phyloP scores from a whole-genome alignment of 257 asterid genomes.

The Parsonsia alboflavescens region DNA sequence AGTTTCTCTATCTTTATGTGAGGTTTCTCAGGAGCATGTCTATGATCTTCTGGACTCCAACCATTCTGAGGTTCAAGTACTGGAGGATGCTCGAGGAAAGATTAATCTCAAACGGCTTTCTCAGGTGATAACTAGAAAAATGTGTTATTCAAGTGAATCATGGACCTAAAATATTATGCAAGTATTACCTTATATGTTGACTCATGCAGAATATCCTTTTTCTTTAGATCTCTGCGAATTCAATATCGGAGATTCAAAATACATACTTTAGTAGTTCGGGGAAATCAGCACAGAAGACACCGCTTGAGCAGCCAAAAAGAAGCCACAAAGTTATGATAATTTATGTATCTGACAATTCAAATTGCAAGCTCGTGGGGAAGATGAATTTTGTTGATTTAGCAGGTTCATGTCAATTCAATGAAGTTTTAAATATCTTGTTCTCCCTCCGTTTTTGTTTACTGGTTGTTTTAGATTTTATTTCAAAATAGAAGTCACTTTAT shows the following conservation, averaged over 20 bases:
- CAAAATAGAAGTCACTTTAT: too few species aligned
- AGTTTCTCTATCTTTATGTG: constrained; percentile 57
- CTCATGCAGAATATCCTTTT: constrained; percentile 7
- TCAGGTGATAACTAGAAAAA: constrained; percentile 37
- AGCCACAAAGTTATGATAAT: constrained; percentile 65
- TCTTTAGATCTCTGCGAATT: constrained; percentile 49
- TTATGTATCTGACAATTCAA: constrained; percentile 35
- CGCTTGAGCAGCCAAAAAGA: constrained; percentile 36
- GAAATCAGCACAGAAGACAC: constrained; percentile 31
- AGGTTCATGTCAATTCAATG: constrained; percentile 33
- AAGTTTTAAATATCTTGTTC: background rate
- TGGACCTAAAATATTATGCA: constrained; percentile 1
- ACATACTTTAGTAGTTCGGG: constrained; percentile 32
- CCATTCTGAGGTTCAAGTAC: constrained; percentile 48
- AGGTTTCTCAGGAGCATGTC: constrained; percentile 55
- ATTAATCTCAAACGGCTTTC: constrained; percentile 78
- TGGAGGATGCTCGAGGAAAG: constrained; percentile 66
- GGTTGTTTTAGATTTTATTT: too few species aligned
- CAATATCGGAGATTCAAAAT: constrained; percentile 42
- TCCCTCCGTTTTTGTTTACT: too few species aligned
- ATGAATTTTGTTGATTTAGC: constrained; percentile 86
- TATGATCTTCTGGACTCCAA: constrained; percentile 63
- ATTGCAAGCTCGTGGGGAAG: constrained; percentile 38
- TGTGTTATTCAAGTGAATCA: background rate
- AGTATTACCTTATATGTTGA: background rate